Conservation (phyloP, 2,329 filamentous ascomycete species). For the Phaeoacremonium minimum region DNA sequence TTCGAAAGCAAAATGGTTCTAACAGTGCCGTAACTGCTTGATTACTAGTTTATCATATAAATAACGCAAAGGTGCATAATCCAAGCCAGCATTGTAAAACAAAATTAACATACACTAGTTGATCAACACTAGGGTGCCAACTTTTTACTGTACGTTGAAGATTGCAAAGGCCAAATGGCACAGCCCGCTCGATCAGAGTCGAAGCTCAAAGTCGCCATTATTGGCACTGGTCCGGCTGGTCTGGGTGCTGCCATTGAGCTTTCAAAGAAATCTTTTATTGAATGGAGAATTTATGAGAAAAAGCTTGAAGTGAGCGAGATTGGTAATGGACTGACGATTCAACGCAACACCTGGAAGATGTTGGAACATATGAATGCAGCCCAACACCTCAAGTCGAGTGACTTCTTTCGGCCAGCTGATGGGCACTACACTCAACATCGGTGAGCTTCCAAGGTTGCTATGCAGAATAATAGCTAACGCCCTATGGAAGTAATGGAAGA, state of each 20-base stretch:
- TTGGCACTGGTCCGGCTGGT: constrained; percentile 9
- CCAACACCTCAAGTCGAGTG: constrained; percentile 17
- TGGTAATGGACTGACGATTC: constrained; percentile 20
- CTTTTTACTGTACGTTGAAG: too few species aligned
- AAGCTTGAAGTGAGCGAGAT: constrained; percentile 22
- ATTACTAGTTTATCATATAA: too few species aligned
- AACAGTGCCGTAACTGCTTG: too few species aligned
- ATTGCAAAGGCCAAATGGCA: too few species aligned
- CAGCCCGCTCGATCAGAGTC: too few species aligned
- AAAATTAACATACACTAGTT: too few species aligned
- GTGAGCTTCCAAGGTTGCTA: not conserved
- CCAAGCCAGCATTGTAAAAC: too few species aligned
- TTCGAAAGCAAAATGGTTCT: too few species aligned
- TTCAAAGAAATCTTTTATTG: constrained; percentile 15
- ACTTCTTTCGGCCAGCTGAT: constrained; percentile 18
- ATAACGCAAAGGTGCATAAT: too few species aligned
- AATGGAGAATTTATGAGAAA: constrained; percentile 25
- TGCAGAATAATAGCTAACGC: not conserved
- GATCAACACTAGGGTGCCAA: too few species aligned
- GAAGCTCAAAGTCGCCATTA: constrained; percentile 8
- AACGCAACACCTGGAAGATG: constrained; percentile 21
- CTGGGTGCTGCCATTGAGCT: constrained; percentile 22
- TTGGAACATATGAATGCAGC: constrained; percentile 20
- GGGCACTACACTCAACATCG: not conserved
- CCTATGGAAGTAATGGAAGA: not conserved